phyloP scores from a whole-genome alignment of 139 green algal genomes.

The Picochlorum sp. region DNA sequence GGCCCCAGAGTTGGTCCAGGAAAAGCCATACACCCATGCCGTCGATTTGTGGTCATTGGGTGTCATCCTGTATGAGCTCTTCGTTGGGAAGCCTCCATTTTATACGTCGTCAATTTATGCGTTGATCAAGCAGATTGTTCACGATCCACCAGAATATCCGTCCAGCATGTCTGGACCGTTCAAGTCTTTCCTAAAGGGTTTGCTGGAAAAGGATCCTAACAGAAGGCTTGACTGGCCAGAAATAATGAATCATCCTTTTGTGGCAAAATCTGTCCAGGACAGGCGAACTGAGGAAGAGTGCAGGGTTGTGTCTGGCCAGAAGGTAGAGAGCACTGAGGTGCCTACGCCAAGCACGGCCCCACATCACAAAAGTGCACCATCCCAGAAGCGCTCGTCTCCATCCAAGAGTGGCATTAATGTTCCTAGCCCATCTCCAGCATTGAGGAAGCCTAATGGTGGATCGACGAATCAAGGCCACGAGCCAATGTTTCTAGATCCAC shows the following conservation, averaged over 20 bases:
- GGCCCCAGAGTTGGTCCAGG: slow-evolving; percentile 96
- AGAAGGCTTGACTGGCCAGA: slow-evolving; percentile 84
- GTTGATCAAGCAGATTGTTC: slow-evolving; percentile 91
- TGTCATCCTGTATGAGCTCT: slow-evolving; percentile 98
- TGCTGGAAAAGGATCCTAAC: slow-evolving; percentile 88
- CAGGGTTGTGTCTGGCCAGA: background rate
- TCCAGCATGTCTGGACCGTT: slow-evolving; percentile 80
- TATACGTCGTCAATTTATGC: slow-evolving; percentile 98
- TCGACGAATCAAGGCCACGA: background rate
- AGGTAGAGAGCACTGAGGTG: background rate
- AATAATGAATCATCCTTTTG: slow-evolving; percentile 90
- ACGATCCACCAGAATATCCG: slow-evolving; percentile 85
- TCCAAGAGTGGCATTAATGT: no score
- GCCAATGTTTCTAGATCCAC: slow-evolving; percentile 13
- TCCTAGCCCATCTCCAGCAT: background rate
- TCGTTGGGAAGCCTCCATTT: slow-evolving; percentile 91
- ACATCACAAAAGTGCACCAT: no score
- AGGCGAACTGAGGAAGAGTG: background rate
- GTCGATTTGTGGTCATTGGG: slow-evolving; percentile 96
- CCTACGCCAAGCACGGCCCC: no score
- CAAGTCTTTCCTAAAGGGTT: slow-evolving; percentile 85
- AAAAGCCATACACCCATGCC: slow-evolving; percentile 91
- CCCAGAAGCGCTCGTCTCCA: no score
- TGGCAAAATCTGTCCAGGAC: slow-evolving; percentile 44
- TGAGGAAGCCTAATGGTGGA: background rate